phyloP scores from a whole-genome alignment of 495 filamentous ascomycete species.

The Tuber magnatum region DNA sequence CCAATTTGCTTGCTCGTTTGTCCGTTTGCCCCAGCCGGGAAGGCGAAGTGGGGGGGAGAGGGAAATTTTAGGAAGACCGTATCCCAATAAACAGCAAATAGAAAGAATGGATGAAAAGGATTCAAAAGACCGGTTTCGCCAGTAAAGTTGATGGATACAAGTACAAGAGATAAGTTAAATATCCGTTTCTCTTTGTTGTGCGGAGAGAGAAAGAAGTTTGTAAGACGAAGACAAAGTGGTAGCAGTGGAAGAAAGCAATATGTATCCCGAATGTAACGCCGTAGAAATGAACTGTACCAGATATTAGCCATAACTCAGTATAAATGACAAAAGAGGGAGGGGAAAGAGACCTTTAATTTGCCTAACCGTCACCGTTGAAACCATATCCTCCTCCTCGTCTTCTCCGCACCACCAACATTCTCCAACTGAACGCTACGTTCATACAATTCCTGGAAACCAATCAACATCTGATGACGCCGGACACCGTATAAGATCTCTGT shows the following conservation, averaged over 20 bases:
- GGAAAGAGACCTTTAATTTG: neutral
- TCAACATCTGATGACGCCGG: slow-evolving; percentile 19
- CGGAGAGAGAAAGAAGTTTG: neutral
- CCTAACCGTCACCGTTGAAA: neutral
- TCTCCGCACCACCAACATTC: slow-evolving; percentile 25
- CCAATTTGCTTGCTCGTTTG: neutral
- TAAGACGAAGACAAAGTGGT: neutral
- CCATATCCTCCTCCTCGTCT: slow-evolving; percentile 18
- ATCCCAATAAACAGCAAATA: neutral
- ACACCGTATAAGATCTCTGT: slow-evolving; percentile 10
- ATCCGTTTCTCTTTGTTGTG: neutral
- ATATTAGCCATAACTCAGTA: neutral
- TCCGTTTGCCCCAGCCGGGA: neutral
- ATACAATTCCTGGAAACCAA: slow-evolving; percentile 36
- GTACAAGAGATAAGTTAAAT: slow-evolving; percentile 1
- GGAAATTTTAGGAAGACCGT: neutral
- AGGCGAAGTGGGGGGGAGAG: neutral
- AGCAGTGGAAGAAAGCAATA: neutral
- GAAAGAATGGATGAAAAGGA: neutral
- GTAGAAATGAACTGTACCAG: neutral
- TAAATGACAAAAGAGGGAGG: neutral
- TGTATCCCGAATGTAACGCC: neutral
- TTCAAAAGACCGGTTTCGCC: neutral
- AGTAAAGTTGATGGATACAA: slow-evolving; percentile 4
- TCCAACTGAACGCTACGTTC: slow-evolving; percentile 41